Evolutionary conservation across 2,329 filamentous ascomycete species (phyloP).

Genomic region (Ceratocystis destructans): DNA sequence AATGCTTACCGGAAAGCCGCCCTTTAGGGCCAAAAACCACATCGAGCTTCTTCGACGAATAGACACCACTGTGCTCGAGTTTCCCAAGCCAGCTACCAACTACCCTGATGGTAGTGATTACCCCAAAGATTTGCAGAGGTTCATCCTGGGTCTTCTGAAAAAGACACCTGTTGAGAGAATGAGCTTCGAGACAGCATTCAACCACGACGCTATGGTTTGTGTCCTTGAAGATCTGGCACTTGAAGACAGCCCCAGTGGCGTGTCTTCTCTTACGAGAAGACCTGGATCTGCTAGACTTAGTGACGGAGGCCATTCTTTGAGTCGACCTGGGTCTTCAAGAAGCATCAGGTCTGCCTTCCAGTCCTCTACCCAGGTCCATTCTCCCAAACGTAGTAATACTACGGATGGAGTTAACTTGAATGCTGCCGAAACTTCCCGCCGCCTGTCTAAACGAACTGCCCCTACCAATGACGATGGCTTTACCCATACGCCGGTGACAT

Average conservation of each 20-base stretch:
- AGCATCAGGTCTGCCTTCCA: slow-evolving; percentile 4
- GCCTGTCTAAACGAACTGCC: slow-evolving; percentile 1
- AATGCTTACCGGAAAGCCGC: slow-evolving; percentile 82
- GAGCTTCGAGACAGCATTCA: slow-evolving; percentile 76
- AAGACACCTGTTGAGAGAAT: slow-evolving; percentile 73
- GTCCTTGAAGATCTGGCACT: slow-evolving; percentile 70
- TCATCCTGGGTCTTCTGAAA: slow-evolving; percentile 73
- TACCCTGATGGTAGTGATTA: slow-evolving; percentile 10
- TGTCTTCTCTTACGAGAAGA: slow-evolving; percentile 23
- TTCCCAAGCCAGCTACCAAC: slow-evolving; percentile 6
- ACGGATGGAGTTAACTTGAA: slow-evolving; percentile 4
- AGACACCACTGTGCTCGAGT: slow-evolving; percentile 53
- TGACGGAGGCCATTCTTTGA: background rate
- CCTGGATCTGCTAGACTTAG: slow-evolving; percentile 6
- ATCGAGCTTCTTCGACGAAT: slow-evolving; percentile 89
- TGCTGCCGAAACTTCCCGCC: slow-evolving; percentile 2
- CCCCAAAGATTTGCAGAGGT: slow-evolving; percentile 57
- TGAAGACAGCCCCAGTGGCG: slow-evolving; percentile 42
- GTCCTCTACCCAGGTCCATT: slow-evolving; percentile 7
- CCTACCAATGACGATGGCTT: slow-evolving; percentile 9
- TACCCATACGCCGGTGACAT: slow-evolving; percentile 15
- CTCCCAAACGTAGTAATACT: slow-evolving; percentile 9
- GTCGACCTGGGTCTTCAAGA: slow-evolving; percentile 9
- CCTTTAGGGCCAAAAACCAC: slow-evolving; percentile 85
- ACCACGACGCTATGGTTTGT: slow-evolving; percentile 54